Evolutionary conservation across 306 rosid genomes (phyloP).

Genomic region (Urtica urens): DNA sequence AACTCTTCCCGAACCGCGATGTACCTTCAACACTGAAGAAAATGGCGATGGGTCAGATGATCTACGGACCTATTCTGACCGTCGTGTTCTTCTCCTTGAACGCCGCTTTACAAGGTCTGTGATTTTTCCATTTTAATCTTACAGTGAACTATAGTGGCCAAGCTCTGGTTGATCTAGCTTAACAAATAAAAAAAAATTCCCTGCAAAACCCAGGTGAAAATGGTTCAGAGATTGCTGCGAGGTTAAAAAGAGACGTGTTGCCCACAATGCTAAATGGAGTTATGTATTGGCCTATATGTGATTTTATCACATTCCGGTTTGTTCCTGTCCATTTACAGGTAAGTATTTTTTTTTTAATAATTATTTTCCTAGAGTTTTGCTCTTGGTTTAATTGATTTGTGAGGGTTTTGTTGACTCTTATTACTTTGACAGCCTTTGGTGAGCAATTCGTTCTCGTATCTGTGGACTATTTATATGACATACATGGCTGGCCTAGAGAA

Average conservation of each 20-base stretch:
- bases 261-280: constrained; percentile 63
- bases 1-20: constrained; percentile 59
- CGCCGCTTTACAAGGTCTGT: constrained; percentile 67
- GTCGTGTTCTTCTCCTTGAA: constrained; percentile 66
- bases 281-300: constrained; percentile 89
- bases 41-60: constrained; percentile 70
- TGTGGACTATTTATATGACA: constrained; percentile 89
- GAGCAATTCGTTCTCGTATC: constrained; percentile 83
- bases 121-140: constrained; percentile 5
- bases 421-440: constrained; percentile 63
- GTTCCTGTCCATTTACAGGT: constrained; percentile 93
- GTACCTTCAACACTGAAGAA: constrained; percentile 63
- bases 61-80: constrained; percentile 83
- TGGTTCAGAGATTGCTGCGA: constrained; percentile 44
- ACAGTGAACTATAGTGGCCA: too few species aligned
- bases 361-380: too few species aligned
- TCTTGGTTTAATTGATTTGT: constrained; percentile 6
- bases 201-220: constrained; percentile 57
- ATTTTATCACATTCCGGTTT: constrained; percentile 80
- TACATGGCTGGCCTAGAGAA: constrained; percentile 84
- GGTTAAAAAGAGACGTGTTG: constrained; percentile 64
- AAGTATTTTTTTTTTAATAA: constrained; percentile 8
- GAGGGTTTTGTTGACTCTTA: constrained; percentile 10
- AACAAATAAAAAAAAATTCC: background rate
- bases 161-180: too few species aligned